A percentile compares a stretch with the other conserved stretches of the same genome.
phyloP scores from a whole-genome alignment of 768 basidiomycete genomes.

The Panellus pusillus region DNA sequence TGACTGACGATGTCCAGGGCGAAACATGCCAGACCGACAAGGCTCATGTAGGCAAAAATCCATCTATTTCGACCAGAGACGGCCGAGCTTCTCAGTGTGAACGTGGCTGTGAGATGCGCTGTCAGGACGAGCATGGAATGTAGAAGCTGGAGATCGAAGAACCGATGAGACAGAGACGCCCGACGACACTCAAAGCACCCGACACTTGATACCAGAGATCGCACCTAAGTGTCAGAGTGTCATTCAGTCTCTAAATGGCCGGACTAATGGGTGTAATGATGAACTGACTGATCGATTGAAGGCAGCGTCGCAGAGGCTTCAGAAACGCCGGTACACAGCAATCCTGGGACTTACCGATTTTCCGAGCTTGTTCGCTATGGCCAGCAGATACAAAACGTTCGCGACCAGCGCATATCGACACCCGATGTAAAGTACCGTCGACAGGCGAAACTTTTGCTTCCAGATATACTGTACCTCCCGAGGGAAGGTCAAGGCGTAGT shows the following conservation, averaged over 20 bases:
- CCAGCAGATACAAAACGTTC: slow-evolving; percentile 30
- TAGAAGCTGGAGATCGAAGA: not conserved
- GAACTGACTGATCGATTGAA: no score
- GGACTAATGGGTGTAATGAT: no score
- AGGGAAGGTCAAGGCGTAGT: slow-evolving; percentile 29
- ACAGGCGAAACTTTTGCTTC: slow-evolving; percentile 26
- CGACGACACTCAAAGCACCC: slow-evolving; percentile 30
- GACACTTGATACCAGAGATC: slow-evolving; percentile 28
- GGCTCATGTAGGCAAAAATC: slow-evolving; percentile 21
- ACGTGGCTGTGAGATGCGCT: not conserved
- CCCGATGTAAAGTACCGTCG: slow-evolving; percentile 29
- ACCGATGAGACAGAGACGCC: slow-evolving; percentile 30
- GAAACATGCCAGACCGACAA: slow-evolving; percentile 24
- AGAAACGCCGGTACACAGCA: no score
- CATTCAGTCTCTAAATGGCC: no score
- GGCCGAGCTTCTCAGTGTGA: slow-evolving; percentile 22
- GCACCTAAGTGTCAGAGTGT: slow-evolving; percentile 22
- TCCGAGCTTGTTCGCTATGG: slow-evolving; percentile 22
- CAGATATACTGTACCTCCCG: slow-evolving; percentile 29
- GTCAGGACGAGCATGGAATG: slow-evolving; percentile 5
- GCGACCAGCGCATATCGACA: slow-evolving; percentile 30
- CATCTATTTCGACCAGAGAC: slow-evolving; percentile 22
- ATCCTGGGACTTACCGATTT: slow-evolving; percentile 6
- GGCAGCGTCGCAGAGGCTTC: no score
- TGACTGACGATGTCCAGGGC: slow-evolving; percentile 26